Conservation (phyloP, 2,329 filamentous ascomycete genomes). For the Alternaria ventricosa region DNA sequence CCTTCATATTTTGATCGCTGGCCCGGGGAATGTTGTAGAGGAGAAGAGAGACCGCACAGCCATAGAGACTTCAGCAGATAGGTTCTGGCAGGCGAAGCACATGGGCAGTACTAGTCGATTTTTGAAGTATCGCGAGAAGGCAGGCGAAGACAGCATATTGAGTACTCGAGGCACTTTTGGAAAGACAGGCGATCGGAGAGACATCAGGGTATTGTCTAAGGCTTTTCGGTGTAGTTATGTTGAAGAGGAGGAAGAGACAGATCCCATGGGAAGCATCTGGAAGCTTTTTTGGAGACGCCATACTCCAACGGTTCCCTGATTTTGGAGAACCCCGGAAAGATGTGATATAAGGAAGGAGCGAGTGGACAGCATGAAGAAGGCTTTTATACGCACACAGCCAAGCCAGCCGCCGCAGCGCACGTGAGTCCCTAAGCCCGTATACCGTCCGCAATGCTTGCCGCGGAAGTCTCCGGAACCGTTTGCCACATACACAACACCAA, state of each 20-base stretch:
- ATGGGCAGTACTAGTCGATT: no score
- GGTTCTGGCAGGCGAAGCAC: background rate
- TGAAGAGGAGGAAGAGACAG: background rate
- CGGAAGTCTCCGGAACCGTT: fast-evolving
- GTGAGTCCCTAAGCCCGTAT: background rate
- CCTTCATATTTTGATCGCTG: no score
- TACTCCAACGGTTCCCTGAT: no score
- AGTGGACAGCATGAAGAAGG: fast-evolving
- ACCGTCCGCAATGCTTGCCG: background rate
- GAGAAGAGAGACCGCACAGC: background rate
- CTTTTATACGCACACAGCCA: background rate
- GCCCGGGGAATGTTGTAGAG: background rate
- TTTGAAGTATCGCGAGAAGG: background rate
- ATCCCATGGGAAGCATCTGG: no score
- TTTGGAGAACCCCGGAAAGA: background rate
- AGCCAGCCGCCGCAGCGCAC: background rate
- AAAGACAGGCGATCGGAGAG: background rate
- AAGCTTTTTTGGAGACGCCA: no score
- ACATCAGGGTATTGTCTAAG: background rate
- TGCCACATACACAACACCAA: no score
- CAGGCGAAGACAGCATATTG: background rate
- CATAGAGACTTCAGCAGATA: background rate
- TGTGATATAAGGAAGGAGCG: background rate
- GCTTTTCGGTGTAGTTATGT: background rate
- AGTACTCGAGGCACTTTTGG: background rate